Evolutionary conservation across 768 basidiomycete genomes (phyloP).

Genomic region (Dioszegia aurantiaca): DNA sequence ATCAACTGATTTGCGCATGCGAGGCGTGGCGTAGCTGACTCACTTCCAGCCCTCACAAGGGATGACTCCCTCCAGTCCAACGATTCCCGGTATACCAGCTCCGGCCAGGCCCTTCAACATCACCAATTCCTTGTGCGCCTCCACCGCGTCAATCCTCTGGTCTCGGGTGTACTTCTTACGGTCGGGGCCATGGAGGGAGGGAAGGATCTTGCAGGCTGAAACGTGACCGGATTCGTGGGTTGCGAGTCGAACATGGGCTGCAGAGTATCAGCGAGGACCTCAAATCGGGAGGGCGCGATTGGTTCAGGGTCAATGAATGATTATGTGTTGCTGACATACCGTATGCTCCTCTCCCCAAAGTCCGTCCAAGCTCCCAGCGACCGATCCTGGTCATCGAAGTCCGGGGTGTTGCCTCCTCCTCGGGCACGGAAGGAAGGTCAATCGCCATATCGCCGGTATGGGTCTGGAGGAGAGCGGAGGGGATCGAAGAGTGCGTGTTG

Average conservation of each 20-base stretch:
- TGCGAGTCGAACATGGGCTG: constrained; percentile 42
- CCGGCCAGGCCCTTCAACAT: constrained; percentile 43
- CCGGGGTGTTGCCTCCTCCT: constrained; percentile 36
- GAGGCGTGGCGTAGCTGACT: constrained; percentile 11
- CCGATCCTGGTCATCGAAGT: constrained; percentile 39
- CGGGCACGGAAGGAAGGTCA: neutral
- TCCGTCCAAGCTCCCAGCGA: constrained; percentile 43
- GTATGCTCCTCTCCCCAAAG: constrained; percentile 49
- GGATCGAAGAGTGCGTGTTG: neutral
- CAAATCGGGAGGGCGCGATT: neutral
- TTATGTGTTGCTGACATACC: constrained; percentile 29
- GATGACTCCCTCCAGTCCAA: constrained; percentile 47
- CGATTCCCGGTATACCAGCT: constrained; percentile 39
- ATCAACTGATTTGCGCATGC: neutral
- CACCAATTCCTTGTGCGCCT: constrained; percentile 50
- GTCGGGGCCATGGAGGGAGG: constrained; percentile 32
- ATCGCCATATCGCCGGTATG: neutral
- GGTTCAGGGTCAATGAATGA: neutral
- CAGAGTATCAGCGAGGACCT: neutral
- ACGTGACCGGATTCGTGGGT: constrained; percentile 12
- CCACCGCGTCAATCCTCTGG: constrained; percentile 42
- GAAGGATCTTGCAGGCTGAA: constrained; percentile 51
- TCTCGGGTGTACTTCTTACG: constrained; percentile 30
- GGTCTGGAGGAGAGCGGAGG: neutral
- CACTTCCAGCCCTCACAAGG: constrained; percentile 48